Evolutionary conservation across 75 land plant genomes (phyloP).

Genomic region (Gnetum montanum): DNA sequence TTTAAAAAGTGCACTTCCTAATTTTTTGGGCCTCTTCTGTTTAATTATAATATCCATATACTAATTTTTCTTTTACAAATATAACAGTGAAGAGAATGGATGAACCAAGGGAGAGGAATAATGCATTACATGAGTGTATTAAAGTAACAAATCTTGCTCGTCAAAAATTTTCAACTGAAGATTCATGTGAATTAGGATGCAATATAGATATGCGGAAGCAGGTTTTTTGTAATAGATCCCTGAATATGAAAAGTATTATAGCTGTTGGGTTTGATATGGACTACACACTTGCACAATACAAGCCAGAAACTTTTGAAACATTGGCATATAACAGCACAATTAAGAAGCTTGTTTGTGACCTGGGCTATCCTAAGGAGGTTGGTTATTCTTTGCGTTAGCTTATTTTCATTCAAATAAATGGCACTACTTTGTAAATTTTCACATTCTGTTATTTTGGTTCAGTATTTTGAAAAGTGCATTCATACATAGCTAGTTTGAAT

Average conservation of each 20-base stretch:
- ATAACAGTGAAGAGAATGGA: constrained; percentile 2
- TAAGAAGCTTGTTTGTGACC: constrained; percentile 68
- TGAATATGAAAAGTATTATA: constrained; percentile 89
- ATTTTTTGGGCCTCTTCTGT: too few species aligned
- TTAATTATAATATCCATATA: too few species aligned
- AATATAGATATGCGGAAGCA: constrained; percentile 60
- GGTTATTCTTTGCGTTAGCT: constrained; percentile 6
- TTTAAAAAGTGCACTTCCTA: too few species aligned
- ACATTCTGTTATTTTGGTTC: background rate
- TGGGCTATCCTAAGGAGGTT: constrained; percentile 87
- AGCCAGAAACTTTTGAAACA: constrained; percentile 90
- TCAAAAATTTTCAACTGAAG: constrained; percentile 20
- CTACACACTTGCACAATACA: constrained; percentile 97
- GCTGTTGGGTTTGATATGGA: constrained; percentile 99
- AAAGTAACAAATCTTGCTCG: constrained; percentile 4
- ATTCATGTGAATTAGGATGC: constrained; percentile 34
- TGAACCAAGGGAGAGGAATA: background rate
- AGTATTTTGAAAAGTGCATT: too few species aligned
- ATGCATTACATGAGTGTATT: constrained; percentile 3
- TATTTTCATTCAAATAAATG: background rate
- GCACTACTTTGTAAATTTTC: background rate
- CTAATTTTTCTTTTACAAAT: too few species aligned
- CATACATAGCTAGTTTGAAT: too few species aligned
- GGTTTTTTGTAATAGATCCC: constrained; percentile 85
- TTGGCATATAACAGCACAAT: constrained; percentile 83